A percentile compares a stretch with the other conserved stretches of the same genome.
Conservation (phyloP, 768 basidiomycete species). For the Tephrocybe rancida region DNA sequence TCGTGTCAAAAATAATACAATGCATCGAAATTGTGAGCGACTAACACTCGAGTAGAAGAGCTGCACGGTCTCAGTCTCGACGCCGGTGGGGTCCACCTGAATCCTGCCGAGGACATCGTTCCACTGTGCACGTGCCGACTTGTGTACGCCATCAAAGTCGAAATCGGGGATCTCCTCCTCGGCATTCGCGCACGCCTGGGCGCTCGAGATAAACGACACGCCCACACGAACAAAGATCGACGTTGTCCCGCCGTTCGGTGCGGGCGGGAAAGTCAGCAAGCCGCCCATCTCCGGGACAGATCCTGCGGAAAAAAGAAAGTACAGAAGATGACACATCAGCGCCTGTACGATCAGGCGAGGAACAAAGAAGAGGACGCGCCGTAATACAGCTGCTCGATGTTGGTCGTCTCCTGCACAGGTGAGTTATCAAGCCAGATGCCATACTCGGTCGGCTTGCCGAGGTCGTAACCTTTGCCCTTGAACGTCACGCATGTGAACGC, state of each 20-base stretch:
- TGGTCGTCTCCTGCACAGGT: slow-evolving; percentile 46
- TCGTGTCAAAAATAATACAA: background rate
- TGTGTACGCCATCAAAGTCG: slow-evolving; percentile 52
- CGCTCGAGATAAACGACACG: slow-evolving; percentile 63
- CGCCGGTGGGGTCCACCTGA: slow-evolving; percentile 50
- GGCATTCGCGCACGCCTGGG: slow-evolving; percentile 63
- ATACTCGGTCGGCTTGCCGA: slow-evolving; percentile 52
- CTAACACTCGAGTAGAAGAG: slow-evolving; percentile 63
- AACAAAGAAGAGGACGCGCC: slow-evolving; percentile 26
- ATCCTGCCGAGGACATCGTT: slow-evolving; percentile 58
- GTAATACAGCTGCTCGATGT: slow-evolving; percentile 49
- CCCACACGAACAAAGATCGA: slow-evolving; percentile 62
- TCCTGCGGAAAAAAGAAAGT: no score
- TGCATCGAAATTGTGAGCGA: background rate
- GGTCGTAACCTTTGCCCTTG: slow-evolving; percentile 49
- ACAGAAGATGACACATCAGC: background rate
- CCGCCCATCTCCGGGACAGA: slow-evolving; percentile 55
- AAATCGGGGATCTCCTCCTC: slow-evolving; percentile 61
- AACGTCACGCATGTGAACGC: slow-evolving; percentile 66
- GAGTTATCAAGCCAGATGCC: slow-evolving; percentile 56
- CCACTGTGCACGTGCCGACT: slow-evolving; percentile 51
- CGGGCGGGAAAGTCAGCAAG: slow-evolving; percentile 51
- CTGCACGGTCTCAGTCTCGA: slow-evolving; percentile 48
- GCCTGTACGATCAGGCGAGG: background rate
- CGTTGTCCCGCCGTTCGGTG: slow-evolving; percentile 34